phyloP scores from a whole-genome alignment of 2,329 filamentous ascomycete genomes.

The Decorospora gaudefroyi region DNA sequence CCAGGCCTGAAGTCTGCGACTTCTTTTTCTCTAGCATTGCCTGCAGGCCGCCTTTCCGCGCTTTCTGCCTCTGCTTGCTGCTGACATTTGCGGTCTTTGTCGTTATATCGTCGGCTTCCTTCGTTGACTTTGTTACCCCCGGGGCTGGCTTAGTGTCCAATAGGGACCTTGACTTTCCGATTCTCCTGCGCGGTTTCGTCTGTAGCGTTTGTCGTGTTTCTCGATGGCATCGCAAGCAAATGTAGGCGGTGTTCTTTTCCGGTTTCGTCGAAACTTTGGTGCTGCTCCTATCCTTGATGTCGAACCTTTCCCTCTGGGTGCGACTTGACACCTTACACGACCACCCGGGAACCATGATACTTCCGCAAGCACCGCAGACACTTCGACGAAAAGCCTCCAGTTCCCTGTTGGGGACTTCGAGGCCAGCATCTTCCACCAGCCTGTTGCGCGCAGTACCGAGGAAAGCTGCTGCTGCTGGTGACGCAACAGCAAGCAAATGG shows the following conservation, averaged over 20 bases:
- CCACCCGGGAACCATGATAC: conserved; percentile 45
- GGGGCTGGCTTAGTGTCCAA: conserved; percentile 4
- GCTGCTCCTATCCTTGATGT: conserved; percentile 7
- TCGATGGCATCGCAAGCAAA: conserved; percentile 41
- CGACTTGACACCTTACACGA: conserved; percentile 34
- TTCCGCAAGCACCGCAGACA: conserved; percentile 48
- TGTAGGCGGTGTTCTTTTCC: conserved; percentile 32
- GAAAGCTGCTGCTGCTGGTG: conserved; percentile 43
- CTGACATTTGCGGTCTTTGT: conserved; percentile 49
- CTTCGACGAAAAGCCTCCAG: conserved; percentile 37
- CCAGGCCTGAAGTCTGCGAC: conserved; percentile 39
- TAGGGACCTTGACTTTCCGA: conserved; percentile 16
- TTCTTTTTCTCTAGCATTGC: conserved; percentile 57
- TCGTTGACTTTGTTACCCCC: conserved; percentile 3
- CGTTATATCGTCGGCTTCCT: conserved; percentile 20
- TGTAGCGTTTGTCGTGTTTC: conserved; percentile 34
- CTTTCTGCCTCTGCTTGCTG: conserved; percentile 62
- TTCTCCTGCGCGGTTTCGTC: conserved; percentile 24
- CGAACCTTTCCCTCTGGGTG: not conserved
- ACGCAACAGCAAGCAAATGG: conserved; percentile 34
- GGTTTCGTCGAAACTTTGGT: conserved; percentile 12
- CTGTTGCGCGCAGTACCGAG: conserved; percentile 37
- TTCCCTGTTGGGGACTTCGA: conserved; percentile 34
- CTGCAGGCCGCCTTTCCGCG: conserved; percentile 59
- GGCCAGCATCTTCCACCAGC: conserved; percentile 36